These are phyloP conservation scores for Euphrasia arctica DNA, from an alignment of 305 asterid genomes.

Conservation along the genomic window DNA sequence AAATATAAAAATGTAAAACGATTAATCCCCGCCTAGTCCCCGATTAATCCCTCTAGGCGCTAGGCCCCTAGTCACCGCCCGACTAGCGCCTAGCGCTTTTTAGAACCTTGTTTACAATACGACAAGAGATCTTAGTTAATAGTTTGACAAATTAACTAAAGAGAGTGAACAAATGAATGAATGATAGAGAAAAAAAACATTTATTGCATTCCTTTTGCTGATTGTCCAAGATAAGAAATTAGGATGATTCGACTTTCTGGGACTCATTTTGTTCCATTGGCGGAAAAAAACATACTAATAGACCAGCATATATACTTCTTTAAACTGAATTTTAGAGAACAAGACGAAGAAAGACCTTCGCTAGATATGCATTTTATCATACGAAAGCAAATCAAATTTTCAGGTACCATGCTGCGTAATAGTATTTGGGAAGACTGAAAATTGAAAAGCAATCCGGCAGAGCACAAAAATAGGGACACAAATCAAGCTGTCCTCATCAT, in stretches of 20 bases:
- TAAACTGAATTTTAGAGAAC: not conserved
- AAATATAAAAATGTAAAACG: too few species aligned
- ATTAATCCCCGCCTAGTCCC: too few species aligned
- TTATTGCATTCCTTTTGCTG: not conserved
- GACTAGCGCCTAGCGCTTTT: too few species aligned
- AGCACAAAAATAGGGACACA: not conserved
- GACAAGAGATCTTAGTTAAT: conserved; percentile 1
- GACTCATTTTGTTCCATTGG: conserved; percentile 12
- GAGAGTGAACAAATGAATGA: not conserved
- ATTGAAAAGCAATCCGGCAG: conserved; percentile 6
- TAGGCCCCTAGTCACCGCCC: too few species aligned
- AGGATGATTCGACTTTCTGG: not conserved
- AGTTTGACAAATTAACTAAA: not conserved
- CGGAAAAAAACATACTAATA: not conserved
- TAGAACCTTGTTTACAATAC: too few species aligned
- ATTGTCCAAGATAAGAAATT: conserved; percentile 14
- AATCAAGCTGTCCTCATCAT: not conserved
- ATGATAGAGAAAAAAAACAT: not conserved
- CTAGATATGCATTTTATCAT: not conserved
- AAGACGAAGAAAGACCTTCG: conserved; percentile 6
- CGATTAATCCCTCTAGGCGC: too few species aligned
- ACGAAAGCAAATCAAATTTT: not conserved
- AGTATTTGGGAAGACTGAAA: conserved; percentile 6
- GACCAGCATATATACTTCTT: not conserved
- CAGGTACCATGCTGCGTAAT: not conserved